These are phyloP conservation scores for Rhodotorula sp. DNA, from an alignment of 1,284 basidiomycete genomes.

Conservation along the genomic window DNA sequence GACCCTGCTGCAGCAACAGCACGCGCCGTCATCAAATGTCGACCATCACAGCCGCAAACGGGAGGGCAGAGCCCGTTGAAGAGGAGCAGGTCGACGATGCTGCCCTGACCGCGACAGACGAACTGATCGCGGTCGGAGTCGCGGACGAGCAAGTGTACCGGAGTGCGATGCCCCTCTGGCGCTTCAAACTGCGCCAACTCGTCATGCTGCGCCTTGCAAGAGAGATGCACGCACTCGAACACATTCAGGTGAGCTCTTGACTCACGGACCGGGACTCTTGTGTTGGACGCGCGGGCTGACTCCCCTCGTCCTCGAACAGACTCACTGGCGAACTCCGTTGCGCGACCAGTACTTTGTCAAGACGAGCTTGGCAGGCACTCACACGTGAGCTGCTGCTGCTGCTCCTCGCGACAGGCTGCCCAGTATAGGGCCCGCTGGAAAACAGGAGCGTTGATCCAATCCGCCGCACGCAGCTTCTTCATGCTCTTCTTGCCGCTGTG, in stretches of 20 bases:
- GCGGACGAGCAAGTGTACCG: constrained; percentile 55
- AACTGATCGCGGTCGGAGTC: constrained; percentile 13
- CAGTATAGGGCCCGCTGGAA: too few relatives aligned
- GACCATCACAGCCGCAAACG: too few relatives aligned
- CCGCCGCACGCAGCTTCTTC: constrained; percentile 64
- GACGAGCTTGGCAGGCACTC: constrained; percentile 73
- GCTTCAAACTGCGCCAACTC: constrained; percentile 59
- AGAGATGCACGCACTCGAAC: constrained; percentile 68
- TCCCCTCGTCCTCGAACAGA: constrained; percentile 49
- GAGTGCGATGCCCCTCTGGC: constrained; percentile 63
- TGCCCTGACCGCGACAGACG: neutral
- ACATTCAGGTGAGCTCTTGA: constrained; percentile 62
- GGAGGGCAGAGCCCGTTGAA: too few relatives aligned
- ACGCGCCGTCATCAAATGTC: too few relatives aligned
- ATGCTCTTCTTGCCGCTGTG: constrained; percentile 81
- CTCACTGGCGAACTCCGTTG: constrained; percentile 63
- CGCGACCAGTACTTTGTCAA: constrained; percentile 88
- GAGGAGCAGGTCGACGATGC: neutral
- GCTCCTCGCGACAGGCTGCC: neutral
- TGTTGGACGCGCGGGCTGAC: neutral
- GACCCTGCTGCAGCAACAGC: too few relatives aligned
- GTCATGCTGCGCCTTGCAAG: constrained; percentile 62
- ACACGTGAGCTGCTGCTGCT: constrained; percentile 54
- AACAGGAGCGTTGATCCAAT: neutral
- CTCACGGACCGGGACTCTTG: neutral